Base-by-base conservation (phyloP, 2,329 filamentous ascomycete species). In the Thielaviopsis ethacetica region DNA sequence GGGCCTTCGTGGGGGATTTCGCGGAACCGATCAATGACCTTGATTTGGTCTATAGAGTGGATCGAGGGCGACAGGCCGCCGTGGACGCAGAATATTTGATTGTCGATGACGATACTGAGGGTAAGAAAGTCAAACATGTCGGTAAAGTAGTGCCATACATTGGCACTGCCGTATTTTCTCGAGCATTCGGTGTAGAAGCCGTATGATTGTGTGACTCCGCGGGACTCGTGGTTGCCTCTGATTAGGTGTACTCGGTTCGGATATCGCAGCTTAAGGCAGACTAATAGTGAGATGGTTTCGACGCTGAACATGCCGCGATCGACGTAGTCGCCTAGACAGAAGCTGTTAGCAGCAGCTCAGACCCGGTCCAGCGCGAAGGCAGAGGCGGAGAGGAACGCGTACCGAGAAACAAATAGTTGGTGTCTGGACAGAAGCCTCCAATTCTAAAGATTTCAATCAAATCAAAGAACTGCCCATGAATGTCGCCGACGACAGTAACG, bases 101-200 rank as follows among this genome's bases (percentile, higher is more conserved):
- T 87, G 70, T 97, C 95, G 69, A 98, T 98, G 63, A 98, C 91
- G 62, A 97, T 94, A 66, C 88, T 95, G 60, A 98, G 76, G 7
- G 91, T 97, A 63, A 98, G 78, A 71, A 95, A 98, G 73, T 98
- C 93, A 72, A 98, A 98, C 91, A 98, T 97, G 74, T 98, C 93
- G 64, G 93, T 98, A 70, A 98, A 98, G 71, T 97, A 93, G 72
- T 98, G 93, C 93, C 93, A 98, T 22, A 98, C 93, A 67, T 93
- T 96, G 63, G 93, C 90, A 68, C 95, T 97, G 69, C 93, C 93
- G 72, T 98, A 98, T 73, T 98, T 98, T 65, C 93, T 85, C 21
- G 87, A 90, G 72, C 93, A 98, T 70, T 98, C 93, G 22, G 93
- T 97, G 70, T 98, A 98, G 75, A 98, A 98, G 60, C 93, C 93